Base-by-base conservation (phyloP, 108 stramenopile genomes). In the Cylindrotheca fusiformis region DNA sequence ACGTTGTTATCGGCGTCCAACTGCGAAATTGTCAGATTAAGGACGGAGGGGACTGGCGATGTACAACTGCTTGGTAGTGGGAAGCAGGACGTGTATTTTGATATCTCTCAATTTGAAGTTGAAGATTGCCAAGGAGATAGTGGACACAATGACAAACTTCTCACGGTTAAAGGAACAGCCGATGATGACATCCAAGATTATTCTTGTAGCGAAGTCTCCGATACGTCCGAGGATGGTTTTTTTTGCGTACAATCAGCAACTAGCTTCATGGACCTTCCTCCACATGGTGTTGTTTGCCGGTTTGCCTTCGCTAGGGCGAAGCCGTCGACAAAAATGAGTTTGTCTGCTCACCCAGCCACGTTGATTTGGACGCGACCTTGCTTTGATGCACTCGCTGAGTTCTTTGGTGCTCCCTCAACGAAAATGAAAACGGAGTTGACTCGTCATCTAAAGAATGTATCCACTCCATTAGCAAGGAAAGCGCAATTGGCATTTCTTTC, bases 401-500 rank as follows among this genome's bases (percentile, higher is more conserved):
- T 89, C 55, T 81, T 80, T 63, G 69, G 68, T 17, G 79, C 64
- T 17, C 68, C 71, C 14, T 63, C 77, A 22, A 58, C 62, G 27
- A 78, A 86, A 55, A 55, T 76, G 32, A 61, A 80, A 44, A 74
- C 65, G 28, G 75, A 82, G 33, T 63, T 88, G 24, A 66, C 79
- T 3, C 69, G 65, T 4, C 74, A 84, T 55, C 66, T 91, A n/a
- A 58, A 78, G 46, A 84, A 77, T 63, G 87, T 75, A 33, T 80
- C 90, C 12, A 91, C 90, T n/a, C 87, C 85, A 17, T 67, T 84
- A 32, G 90, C 90, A 18, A 63, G 85, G 24, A 82, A 79, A 62
- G 85, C 86, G 18, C 84, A 85, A 45, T 59, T 88, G 23, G 87
- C 87, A 18, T 63, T 91, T 36, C 56, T 83, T 3, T 84, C 81